phyloP scores from a whole-genome alignment of 352 stramenopile species.

The Phytophthora palmivora region DNA sequence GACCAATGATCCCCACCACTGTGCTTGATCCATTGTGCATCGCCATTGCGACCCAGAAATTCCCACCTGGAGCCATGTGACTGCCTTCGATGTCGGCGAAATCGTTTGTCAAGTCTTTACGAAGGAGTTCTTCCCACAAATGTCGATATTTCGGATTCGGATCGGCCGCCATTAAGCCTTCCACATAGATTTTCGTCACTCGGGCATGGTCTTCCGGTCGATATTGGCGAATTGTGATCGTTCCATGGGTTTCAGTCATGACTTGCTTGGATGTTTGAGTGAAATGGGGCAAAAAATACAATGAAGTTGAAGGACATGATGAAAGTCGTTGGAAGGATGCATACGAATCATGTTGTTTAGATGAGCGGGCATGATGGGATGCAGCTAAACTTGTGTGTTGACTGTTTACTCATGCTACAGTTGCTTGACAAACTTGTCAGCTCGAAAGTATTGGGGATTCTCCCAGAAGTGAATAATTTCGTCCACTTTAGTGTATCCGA shows the following conservation, averaged over 20 bases:
- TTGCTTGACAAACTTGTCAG: conserved; percentile 27
- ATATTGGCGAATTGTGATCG: conserved; percentile 25
- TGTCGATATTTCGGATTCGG: conserved; percentile 2
- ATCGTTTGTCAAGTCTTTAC: conserved; percentile 14
- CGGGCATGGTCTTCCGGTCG: conserved; percentile 26
- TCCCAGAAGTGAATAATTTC: conserved; percentile 21
- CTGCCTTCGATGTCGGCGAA: conserved; percentile 17
- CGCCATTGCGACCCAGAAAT: conserved; percentile 33
- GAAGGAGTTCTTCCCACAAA: conserved; percentile 4
- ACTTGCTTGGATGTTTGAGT: not conserved
- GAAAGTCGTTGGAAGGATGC: not conserved
- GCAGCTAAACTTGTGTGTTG: too few species aligned
- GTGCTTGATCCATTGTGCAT: conserved; percentile 3
- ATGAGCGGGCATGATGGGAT: conserved; percentile 1
- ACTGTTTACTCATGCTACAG: conserved; percentile 14
- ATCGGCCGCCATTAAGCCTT: conserved; percentile 9
- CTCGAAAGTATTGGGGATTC: conserved; percentile 23
- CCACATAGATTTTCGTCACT: conserved; percentile 23
- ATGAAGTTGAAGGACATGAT: conserved; percentile 2
- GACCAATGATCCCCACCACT: conserved; percentile 36
- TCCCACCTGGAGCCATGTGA: conserved; percentile 26
- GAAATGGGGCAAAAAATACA: not conserved
- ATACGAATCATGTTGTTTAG: conserved; percentile 6
- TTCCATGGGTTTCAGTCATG: not conserved
- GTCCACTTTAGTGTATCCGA: conserved; percentile 27